Percentiles rank a stretch among this genome's conserved stretches.
phyloP scores from a whole-genome alignment of 176 grass and related monocot species.

The Elymus sibiricus region DNA sequence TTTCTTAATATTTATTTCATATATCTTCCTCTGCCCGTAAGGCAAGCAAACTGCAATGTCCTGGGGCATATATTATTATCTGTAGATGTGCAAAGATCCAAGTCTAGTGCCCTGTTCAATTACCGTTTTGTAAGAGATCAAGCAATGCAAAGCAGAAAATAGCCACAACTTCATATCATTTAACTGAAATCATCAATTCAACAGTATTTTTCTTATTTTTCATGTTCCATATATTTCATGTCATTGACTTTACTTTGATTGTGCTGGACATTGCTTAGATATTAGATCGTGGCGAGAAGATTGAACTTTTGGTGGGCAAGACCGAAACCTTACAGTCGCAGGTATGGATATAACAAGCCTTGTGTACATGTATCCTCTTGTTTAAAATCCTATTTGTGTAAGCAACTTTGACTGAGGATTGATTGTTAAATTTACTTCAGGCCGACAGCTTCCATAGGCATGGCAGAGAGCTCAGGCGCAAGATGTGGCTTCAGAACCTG shows the following conservation, averaged over 20 bases:
- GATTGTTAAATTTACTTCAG: constrained; percentile 39
- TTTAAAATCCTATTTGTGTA: neutral
- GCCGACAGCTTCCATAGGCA: constrained; percentile 97
- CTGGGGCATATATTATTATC: neutral
- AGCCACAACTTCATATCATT: neutral
- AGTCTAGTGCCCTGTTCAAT: neutral
- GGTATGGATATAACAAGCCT: constrained; percentile 39
- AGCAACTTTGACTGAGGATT: neutral
- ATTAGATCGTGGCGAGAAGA: constrained; percentile 95
- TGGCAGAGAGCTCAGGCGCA: constrained; percentile 85
- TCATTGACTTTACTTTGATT: constrained; percentile 2
- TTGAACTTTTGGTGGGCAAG: constrained; percentile 93
- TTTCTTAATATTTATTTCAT: neutral
- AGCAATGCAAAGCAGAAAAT: neutral
- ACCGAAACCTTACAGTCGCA: constrained; percentile 93
- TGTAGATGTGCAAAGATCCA: neutral
- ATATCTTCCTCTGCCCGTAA: neutral
- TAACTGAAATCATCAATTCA: neutral
- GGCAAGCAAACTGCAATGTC: neutral
- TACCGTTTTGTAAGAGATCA: neutral
- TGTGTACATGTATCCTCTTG: neutral
- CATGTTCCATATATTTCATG: neutral
- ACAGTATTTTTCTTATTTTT: neutral
- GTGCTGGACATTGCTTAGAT: constrained; percentile 39
- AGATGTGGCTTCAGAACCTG: constrained; percentile 99